A percentile compares a stretch with the other conserved stretches of the same genome.
Conservation (phyloP, 164 flowering plant species). For the Annona cherimola region DNA sequence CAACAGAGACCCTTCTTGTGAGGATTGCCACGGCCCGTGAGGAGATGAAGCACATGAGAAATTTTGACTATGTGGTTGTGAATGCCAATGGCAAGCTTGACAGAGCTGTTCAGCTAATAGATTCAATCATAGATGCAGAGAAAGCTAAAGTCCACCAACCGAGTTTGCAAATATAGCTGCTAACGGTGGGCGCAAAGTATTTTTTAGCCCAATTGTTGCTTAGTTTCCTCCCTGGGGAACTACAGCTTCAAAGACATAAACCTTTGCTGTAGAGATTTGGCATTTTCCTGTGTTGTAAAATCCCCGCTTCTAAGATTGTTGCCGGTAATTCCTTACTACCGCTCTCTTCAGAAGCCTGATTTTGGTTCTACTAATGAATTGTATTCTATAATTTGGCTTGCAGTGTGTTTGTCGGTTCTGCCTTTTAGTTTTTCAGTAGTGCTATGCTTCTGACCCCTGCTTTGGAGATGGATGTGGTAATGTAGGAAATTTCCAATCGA, state of each 20-base stretch:
- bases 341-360: not conserved
- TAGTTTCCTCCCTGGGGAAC: no score
- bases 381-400: no score
- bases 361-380: not conserved
- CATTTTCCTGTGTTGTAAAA: not conserved
- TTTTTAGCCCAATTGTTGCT: not conserved
- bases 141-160: conserved; percentile 72
- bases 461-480: no score
- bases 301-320: not conserved
- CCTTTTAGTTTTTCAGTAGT: no score
- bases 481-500: no score
- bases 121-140: conserved; percentile 82
- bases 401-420: no score
- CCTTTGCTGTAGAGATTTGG: not conserved
- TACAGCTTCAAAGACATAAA: not conserved
- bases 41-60: conserved; percentile 60
- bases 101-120: conserved; percentile 53
- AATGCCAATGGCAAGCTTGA: conserved; percentile 79
- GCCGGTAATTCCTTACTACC: not conserved
- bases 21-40: conserved; percentile 79
- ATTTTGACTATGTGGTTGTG: conserved; percentile 88
- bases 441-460: no score
- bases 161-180: conserved; percentile 30
- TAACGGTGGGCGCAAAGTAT: not conserved
- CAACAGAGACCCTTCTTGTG: conserved; percentile 52